Percentiles rank a stretch among this genome's conserved stretches.
Conservation (phyloP, 1,139 yeast genomes). For the Scheffersomyces lignicola region DNA sequence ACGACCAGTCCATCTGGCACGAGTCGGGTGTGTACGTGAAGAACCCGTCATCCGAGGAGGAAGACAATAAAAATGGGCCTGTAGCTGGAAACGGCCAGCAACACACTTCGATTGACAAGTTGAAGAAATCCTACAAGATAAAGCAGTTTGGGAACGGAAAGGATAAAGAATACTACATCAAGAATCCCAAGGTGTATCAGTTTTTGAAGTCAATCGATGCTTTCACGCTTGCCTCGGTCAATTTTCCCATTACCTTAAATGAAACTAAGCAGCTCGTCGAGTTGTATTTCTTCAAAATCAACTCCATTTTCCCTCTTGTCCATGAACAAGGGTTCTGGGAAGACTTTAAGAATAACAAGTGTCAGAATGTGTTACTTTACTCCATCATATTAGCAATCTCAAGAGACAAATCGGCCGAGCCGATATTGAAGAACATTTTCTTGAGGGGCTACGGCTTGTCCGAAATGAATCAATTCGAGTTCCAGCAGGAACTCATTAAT, state of each 20-base stretch:
- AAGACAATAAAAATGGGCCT: slow-evolving; percentile 1
- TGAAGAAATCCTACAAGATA: slow-evolving; percentile 13
- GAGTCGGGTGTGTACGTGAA: slow-evolving; percentile 29
- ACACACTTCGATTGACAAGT: background rate
- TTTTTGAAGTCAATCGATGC: slow-evolving; percentile 30
- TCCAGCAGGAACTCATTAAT: slow-evolving; percentile 14
- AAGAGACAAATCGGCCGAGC: slow-evolving; percentile 29
- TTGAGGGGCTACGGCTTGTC: slow-evolving; percentile 3
- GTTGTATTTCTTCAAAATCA: slow-evolving; percentile 32
- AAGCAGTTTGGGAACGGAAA: slow-evolving; percentile 14
- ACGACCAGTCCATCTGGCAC: slow-evolving; percentile 25
- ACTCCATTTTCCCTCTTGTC: slow-evolving; percentile 35
- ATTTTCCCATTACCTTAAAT: slow-evolving; percentile 19
- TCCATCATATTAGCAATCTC: slow-evolving; percentile 28
- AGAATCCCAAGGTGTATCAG: slow-evolving; percentile 16
- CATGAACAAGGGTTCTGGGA: slow-evolving; percentile 30
- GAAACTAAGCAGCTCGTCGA: slow-evolving; percentile 24
- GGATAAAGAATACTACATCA: slow-evolving; percentile 16
- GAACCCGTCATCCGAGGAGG: slow-evolving; percentile 10
- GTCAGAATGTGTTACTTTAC: slow-evolving; percentile 26
- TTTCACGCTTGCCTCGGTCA: slow-evolving; percentile 30
- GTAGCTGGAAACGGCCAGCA: too few species aligned
- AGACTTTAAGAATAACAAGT: slow-evolving; percentile 20
- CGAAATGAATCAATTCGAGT: slow-evolving; percentile 12
- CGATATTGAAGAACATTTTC: slow-evolving; percentile 24